These are phyloP conservation scores for Acer saccharum DNA, from an alignment of 345 rosid species.

Conservation along the genomic window DNA sequence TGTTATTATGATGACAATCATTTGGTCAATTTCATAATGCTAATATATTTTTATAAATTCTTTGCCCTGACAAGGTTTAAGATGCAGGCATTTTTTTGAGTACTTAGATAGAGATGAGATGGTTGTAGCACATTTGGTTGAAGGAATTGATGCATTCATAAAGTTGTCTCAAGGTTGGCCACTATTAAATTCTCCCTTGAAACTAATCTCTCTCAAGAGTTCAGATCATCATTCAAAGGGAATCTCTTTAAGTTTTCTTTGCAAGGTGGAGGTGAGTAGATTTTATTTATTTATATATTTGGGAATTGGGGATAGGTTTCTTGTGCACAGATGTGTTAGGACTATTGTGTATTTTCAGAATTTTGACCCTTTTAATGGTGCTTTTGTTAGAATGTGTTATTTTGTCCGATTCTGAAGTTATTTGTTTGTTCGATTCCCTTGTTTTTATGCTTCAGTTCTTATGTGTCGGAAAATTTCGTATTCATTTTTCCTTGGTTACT, in stretches of 20 bases:
- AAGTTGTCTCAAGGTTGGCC: conserved; percentile 82
- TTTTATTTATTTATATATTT: not conserved
- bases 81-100: conserved; percentile 66
- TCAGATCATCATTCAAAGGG: conserved; percentile 45
- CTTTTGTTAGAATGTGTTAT: not conserved
- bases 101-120: conserved; percentile 70
- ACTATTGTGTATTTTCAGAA: not conserved
- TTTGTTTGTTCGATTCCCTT: not conserved
- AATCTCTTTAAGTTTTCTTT: conserved; percentile 54
- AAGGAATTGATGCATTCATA: conserved; percentile 62
- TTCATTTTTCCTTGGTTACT: not conserved
- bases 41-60: not conserved
- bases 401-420: not conserved
- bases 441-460: not conserved
- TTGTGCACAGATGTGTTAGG: not conserved
- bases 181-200: conserved; percentile 42
- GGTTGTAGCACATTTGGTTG: conserved; percentile 57
- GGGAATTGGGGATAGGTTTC: too few species aligned
- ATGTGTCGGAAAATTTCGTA: not conserved
- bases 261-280: conserved; percentile 64
- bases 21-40: not conserved
- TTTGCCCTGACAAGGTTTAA: conserved; percentile 15
- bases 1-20: not conserved
- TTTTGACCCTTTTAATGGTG: not conserved
- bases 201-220: conserved; percentile 51